Conservation (phyloP, 148 eudicot species). For the Diospyros kaki region DNA sequence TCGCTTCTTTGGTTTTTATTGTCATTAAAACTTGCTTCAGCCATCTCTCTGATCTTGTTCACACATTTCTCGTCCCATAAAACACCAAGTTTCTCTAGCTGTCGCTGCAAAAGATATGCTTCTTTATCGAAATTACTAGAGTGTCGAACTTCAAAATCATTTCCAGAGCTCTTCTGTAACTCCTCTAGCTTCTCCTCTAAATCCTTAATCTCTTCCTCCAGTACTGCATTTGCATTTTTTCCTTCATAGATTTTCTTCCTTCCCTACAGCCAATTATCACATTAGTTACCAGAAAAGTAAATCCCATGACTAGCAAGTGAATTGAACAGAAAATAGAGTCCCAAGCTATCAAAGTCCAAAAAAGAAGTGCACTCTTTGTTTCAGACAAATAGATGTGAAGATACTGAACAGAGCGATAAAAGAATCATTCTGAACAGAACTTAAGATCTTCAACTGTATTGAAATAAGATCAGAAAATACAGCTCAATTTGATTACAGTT, state of each 20-base stretch:
- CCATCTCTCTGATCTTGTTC: constrained; percentile 28
- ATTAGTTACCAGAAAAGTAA: not conserved
- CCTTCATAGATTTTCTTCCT: constrained; percentile 74
- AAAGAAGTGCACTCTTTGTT: too few species aligned
- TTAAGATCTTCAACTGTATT: not conserved
- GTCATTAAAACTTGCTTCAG: constrained; percentile 22
- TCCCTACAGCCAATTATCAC: constrained; percentile 43
- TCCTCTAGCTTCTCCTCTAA: constrained; percentile 53
- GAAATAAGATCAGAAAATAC: not conserved
- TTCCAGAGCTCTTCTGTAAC: constrained; percentile 36
- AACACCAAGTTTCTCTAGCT: constrained; percentile 47
- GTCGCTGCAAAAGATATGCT: constrained; percentile 48
- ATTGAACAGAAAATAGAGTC: not conserved
- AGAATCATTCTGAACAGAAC: too few species aligned
- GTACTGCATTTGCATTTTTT: constrained; percentile 32
- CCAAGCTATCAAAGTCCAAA: too few species aligned
- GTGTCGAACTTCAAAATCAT: constrained; percentile 30
- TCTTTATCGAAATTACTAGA: constrained; percentile 62
- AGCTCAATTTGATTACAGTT: not conserved
- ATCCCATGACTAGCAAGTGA: not conserved
- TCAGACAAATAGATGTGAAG: too few species aligned
- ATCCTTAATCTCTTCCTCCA: constrained; percentile 67
- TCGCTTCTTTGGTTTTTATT: constrained; percentile 11
- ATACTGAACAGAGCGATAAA: too few species aligned
- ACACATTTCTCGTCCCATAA: constrained; percentile 18